Evolutionary conservation across 345 rosid genomes (phyloP), one percentile per base, ranked within the genome.

Genomic region (Iberis pinnata): DNA sequence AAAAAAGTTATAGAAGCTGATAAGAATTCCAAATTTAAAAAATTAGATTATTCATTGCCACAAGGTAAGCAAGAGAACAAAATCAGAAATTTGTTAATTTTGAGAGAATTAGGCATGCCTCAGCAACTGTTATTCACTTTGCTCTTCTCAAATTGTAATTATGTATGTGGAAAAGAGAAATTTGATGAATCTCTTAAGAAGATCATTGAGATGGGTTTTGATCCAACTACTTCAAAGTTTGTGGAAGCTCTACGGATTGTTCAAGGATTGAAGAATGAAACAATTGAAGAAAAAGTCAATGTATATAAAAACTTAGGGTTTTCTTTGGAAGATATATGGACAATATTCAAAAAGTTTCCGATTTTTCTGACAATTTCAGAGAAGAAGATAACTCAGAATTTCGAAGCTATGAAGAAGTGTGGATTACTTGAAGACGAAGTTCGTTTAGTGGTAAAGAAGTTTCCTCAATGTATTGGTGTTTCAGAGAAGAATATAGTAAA

Each of bases 301-400:
- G 17, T 41, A 0, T 54, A 54, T 17, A 40, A 5, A 38, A 60
- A 25, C 15, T 56, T 64, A 60, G 76, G 74, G 29, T 77, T 63
- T 33, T 8, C 47, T 15, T 53, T 46, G 8, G 61, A 13, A 0
- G 73, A 65, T 7, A 6, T 60, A 37, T 25, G 33, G 45, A 12
- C 18, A 7, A 66, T 65, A 0, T 74, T 74, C 33, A 58, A 37
- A 49, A 70, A 45, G 37, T 12, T 17, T 7, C 74, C 76, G 6
- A 0, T 0, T 6, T 32, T 5, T 47, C 9, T 68, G 56, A 11
- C 0, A 14, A 1, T 24, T 1, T 75, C 76, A 2, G 46, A 25
- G 45, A 25, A 37, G 33, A 52, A 52, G 19, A 14, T 45, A 24
- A 24, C 8, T 46, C 29, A 8, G 29, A 26, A 4, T 26, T 26